Conservation (phyloP, 345 rosid genomes). For the Melaleuca quinquenervia region DNA sequence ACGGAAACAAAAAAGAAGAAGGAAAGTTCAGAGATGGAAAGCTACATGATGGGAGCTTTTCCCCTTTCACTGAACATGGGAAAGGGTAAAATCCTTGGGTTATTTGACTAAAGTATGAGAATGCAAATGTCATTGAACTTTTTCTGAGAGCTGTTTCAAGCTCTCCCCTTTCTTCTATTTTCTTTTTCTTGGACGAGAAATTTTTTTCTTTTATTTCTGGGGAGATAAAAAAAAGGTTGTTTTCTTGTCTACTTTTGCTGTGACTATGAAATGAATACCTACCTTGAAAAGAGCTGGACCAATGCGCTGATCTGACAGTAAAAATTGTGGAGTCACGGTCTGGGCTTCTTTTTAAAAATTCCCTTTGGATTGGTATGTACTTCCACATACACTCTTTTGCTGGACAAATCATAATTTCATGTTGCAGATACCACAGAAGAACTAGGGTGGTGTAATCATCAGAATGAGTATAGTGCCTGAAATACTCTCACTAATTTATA, state of each 20-base stretch:
- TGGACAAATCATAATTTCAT: background rate
- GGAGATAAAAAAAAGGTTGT: background rate
- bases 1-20: background rate
- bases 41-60: background rate
- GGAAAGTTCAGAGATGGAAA: background rate
- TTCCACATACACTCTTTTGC: background rate
- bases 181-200: background rate
- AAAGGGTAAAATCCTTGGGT: background rate
- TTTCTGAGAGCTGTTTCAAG: background rate
- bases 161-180: background rate
- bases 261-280: background rate
- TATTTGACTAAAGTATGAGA: background rate
- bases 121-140: background rate
- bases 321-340: background rate
- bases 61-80: background rate
- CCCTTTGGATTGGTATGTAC: background rate
- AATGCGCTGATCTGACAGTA: background rate
- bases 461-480: background rate
- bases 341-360: background rate
- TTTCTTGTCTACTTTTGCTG: background rate
- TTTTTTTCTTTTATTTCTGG: background rate
- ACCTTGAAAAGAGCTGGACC: background rate
- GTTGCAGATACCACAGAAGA: background rate
- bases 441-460: background rate
- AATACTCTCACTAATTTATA: background rate